Base-by-base conservation (phyloP, 2,329 filamentous ascomycete genomes). In the Cladobotryum mycophilum region DNA sequence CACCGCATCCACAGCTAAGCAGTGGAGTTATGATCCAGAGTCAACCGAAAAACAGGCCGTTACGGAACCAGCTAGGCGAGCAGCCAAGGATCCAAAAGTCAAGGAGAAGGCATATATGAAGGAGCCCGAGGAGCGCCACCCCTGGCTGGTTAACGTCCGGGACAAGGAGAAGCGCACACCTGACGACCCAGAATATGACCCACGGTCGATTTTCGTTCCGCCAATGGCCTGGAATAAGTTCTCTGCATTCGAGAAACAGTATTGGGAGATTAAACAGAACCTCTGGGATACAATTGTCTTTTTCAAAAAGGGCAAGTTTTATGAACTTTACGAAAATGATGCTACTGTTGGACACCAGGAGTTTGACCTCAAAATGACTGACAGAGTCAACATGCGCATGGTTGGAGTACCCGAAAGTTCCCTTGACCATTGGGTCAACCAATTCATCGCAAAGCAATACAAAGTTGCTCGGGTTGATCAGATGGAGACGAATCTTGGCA, bases 251-350 rank as follows among this genome's bases (percentile, higher is more conserved):
- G 93, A 99, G 70, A 95, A 90, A 67, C 93, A 99, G 65, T 99
- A 99, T 67, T 99, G 93, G 93, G 89, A 95, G 62, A 97, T 99
- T 68, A 99, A 99, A 72, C 88, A 91, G 67, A 96, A 96, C 60
- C 88, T 95, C 58, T 97, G 89, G 88, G 90, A 96, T 58, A 96
- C 91, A 0, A 86, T 99, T 42, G 92, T 99, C 14, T 99, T 99
- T 71, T 99, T 99, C 83, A 99, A 97, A 70, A 99, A 99, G 75
- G 93, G 93, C 62, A 99, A 99, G 62, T 99, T 99, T 69, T 99
- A 96, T 64, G 93, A 99, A 66, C 78, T 99, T 0, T 99, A 97
- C 63, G 93, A 99, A 67, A 96, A 96, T 54, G 93, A 99, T 69
- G 93, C 93, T 5, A 96, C 92, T 0, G 85, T 97, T 50, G 93